Conservation (phyloP, 1,139 yeast species). For the Kodamaea derodonti region DNA sequence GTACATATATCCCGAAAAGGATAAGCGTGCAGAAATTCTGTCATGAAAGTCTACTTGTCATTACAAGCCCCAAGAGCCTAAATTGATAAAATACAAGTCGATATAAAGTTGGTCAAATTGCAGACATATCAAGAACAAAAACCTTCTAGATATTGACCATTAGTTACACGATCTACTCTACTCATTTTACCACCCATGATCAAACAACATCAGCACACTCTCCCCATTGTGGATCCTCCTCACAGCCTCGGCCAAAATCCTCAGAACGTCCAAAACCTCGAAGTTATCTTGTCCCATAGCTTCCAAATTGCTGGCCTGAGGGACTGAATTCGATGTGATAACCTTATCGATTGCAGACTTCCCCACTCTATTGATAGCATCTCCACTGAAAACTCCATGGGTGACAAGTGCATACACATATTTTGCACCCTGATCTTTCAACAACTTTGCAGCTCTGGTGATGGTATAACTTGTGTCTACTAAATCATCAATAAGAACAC, state of each 20-base stretch:
- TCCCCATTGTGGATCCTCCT: slow-evolving; percentile 97
- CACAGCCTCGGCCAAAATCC: slow-evolving; percentile 89
- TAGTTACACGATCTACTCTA: too few relatives aligned
- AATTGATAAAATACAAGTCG: too few relatives aligned
- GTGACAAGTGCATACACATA: slow-evolving; percentile 86
- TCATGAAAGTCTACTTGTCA: too few relatives aligned
- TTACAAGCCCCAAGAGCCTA: too few relatives aligned
- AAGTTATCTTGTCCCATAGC: slow-evolving; percentile 55
- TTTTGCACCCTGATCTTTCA: slow-evolving; percentile 89
- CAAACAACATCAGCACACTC: slow-evolving; percentile 88
- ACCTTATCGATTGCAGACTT: slow-evolving; percentile 75
- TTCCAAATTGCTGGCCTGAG: slow-evolving; percentile 61
- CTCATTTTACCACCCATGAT: slow-evolving; percentile 61
- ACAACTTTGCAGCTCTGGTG: slow-evolving; percentile 83
- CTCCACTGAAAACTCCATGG: slow-evolving; percentile 92
- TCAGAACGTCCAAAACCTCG: slow-evolving; percentile 83
- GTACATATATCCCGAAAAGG: too few relatives aligned
- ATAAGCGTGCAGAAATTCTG: too few relatives aligned
- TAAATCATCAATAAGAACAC: slow-evolving; percentile 86
- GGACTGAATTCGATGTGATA: slow-evolving; percentile 90
- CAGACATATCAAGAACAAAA: too few relatives aligned
- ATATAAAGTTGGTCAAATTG: too few relatives aligned
- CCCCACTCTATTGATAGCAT: slow-evolving; percentile 71
- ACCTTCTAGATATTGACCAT: too few relatives aligned
- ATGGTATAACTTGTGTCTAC: slow-evolving; percentile 93